These are phyloP conservation scores for Neurospora sp. DNA, from an alignment of 2,329 filamentous ascomycete genomes.

Conservation along the genomic window DNA sequence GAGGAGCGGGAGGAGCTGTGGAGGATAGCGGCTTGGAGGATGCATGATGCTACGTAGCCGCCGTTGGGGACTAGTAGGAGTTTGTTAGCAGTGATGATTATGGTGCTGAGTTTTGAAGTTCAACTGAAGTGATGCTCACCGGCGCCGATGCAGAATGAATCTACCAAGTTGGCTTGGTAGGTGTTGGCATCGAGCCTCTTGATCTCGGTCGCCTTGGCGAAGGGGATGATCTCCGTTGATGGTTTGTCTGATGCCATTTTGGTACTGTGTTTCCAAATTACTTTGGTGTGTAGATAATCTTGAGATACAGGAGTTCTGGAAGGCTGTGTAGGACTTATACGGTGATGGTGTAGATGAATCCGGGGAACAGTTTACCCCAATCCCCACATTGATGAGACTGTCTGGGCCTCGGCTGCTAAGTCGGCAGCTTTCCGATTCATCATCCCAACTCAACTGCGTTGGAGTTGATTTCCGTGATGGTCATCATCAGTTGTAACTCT, in stretches of 20 bases:
- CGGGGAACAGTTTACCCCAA: not conserved
- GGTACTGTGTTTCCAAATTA: not conserved
- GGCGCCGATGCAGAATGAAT: conserved; percentile 19
- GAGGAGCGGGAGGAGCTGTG: conserved; percentile 23
- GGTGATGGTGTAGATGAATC: not conserved
- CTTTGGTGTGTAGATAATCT: not conserved
- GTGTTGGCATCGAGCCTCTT: conserved; percentile 14
- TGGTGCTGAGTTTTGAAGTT: not conserved
- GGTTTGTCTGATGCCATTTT: not conserved
- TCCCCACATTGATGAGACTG: not conserved
- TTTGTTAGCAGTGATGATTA: not conserved
- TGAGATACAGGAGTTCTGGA: too few relatives aligned
- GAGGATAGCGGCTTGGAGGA: conserved; percentile 26
- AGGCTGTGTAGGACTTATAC: not conserved
- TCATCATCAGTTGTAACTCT: not conserved
- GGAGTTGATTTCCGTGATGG: not conserved
- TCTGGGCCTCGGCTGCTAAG: not conserved
- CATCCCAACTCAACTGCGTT: not conserved
- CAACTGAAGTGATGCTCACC: conserved; percentile 4
- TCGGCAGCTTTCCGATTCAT: not conserved
- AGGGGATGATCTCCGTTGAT: conserved; percentile 7
- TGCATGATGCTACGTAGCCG: conserved; percentile 33
- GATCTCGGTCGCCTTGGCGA: conserved; percentile 15
- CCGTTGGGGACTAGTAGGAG: conserved; percentile 32
- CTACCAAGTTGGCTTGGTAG: conserved; percentile 16